A percentile compares a stretch with the other conserved stretches of the same genome.
phyloP scores from a whole-genome alignment of 148 eudicot species.

The Spergularia marina region DNA sequence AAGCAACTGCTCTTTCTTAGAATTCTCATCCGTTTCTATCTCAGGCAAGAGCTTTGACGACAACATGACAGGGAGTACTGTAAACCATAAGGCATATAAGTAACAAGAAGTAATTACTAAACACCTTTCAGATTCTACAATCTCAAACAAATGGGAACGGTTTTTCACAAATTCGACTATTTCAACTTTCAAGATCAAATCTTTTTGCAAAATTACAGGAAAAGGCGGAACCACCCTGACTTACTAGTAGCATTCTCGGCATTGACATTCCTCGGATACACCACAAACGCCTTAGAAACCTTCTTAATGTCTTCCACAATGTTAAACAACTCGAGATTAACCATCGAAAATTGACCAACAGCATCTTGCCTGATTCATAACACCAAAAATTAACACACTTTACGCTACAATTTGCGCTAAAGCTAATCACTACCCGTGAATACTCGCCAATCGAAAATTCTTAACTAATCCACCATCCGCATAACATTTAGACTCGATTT shows the following conservation, averaged over 20 bases:
- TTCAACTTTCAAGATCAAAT: neutral
- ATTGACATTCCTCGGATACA: slow-evolving; percentile 86
- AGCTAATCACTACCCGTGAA: too few species aligned
- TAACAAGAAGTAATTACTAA: neutral
- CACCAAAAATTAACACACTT: too few species aligned
- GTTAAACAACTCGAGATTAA: slow-evolving; percentile 85
- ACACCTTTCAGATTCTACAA: neutral
- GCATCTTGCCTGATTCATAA: slow-evolving; percentile 67
- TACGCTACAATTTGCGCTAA: too few species aligned
- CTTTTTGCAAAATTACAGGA: neutral
- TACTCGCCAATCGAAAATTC: too few species aligned
- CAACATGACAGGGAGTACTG: slow-evolving; percentile 96
- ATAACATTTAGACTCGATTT: too few species aligned
- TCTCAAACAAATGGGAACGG: too few species aligned
- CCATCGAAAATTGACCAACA: slow-evolving; percentile 90
- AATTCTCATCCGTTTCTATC: slow-evolving; percentile 81
- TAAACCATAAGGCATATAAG: slow-evolving; percentile 7
- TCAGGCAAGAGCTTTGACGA: slow-evolving; percentile 98
- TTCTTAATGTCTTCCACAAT: slow-evolving; percentile 93
- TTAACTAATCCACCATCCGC: too few species aligned
- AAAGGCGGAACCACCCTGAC: slow-evolving; percentile 20
- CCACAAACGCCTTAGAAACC: slow-evolving; percentile 95
- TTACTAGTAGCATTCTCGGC: slow-evolving; percentile 86
- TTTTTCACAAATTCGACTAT: neutral
- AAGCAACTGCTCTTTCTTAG: slow-evolving; percentile 80